These are phyloP conservation scores for Orychophragmus violaceus DNA, from an alignment of 345 rosid species.

Conservation along the genomic window DNA sequence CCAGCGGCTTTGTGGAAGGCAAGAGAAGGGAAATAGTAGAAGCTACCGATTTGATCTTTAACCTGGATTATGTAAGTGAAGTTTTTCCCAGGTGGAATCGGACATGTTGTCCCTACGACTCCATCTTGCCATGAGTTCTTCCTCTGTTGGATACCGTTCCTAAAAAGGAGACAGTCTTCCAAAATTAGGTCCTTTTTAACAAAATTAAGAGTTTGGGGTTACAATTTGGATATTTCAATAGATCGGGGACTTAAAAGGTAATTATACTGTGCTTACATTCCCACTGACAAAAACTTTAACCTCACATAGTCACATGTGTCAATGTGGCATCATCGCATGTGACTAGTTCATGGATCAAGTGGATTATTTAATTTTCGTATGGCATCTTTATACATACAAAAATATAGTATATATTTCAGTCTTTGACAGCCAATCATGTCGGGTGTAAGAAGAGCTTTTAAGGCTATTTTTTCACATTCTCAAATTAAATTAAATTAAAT, in stretches of 20 bases:
- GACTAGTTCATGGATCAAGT: conserved; percentile 18
- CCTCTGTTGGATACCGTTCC: conserved; percentile 91
- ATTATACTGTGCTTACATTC: background rate
- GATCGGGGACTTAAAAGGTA: background rate
- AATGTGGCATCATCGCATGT: conserved; percentile 28
- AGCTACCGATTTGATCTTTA: conserved; percentile 92
- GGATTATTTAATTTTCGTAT: background rate
- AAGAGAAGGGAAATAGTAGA: conserved; percentile 82
- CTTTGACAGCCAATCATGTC: conserved; percentile 27
- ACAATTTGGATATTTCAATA: background rate
- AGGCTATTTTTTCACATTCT: background rate
- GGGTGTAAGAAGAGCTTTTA: conserved; percentile 24
- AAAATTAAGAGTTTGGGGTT: background rate
- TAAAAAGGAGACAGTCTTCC: conserved; percentile 1
- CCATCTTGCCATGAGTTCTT: conserved; percentile 91
- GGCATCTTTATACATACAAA: background rate
- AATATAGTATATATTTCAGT: background rate
- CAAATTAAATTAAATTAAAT: background rate
- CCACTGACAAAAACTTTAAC: conserved; percentile 23
- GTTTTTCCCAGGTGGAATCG: conserved; percentile 77
- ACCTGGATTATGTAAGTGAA: conserved; percentile 77
- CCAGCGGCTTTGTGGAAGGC: conserved; percentile 94
- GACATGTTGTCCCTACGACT: conserved; percentile 83
- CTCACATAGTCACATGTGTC: too few relatives aligned
- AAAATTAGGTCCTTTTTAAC: background rate